Conservation (phyloP, 1,284 basidiomycete genomes). For the Fomitopsis schrenkii region DNA sequence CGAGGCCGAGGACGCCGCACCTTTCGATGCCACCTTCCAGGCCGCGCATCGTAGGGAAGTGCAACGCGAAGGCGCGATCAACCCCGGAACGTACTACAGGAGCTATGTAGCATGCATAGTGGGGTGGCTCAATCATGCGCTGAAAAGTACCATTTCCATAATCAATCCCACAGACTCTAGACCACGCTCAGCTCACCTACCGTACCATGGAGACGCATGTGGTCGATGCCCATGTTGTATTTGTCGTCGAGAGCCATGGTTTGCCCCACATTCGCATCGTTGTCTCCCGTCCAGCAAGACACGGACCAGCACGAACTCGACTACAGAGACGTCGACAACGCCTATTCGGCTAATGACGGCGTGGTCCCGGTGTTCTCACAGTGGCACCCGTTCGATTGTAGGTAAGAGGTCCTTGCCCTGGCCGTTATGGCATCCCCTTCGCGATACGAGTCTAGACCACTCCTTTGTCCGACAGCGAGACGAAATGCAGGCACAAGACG, state of each 20-base stretch:
- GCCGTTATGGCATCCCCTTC: not conserved
- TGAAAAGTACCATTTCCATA: not conserved
- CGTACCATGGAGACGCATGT: constrained; percentile 2
- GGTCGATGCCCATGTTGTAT: constrained; percentile 20
- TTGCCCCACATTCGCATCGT: constrained; percentile 33
- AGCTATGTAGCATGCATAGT: constrained; percentile 41
- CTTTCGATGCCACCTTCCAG: constrained; percentile 46
- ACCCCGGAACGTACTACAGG: constrained; percentile 39
- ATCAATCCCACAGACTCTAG: not conserved
- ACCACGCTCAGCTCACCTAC: not conserved
- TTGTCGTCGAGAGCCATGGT: constrained; percentile 24
- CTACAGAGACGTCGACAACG: constrained; percentile 3
- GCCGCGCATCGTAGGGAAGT: constrained; percentile 42
- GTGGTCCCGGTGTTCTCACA: constrained; percentile 51
- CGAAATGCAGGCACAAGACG: constrained; percentile 20
- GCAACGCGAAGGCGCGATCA: constrained; percentile 31
- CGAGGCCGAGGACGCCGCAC: constrained; percentile 40
- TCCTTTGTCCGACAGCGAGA: constrained; percentile 11
- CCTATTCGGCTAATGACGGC: constrained; percentile 42
- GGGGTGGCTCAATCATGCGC: constrained; percentile 1
- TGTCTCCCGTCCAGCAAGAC: constrained; percentile 11
- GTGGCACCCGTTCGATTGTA: constrained; percentile 47
- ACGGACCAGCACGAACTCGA: not conserved
- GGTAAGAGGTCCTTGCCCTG: constrained; percentile 19
- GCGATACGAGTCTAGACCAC: not conserved